Evolutionary conservation across 768 basidiomycete genomes (phyloP), one percentile per base, ranked within the genome.

Genomic region (Amanita jacksonii): DNA sequence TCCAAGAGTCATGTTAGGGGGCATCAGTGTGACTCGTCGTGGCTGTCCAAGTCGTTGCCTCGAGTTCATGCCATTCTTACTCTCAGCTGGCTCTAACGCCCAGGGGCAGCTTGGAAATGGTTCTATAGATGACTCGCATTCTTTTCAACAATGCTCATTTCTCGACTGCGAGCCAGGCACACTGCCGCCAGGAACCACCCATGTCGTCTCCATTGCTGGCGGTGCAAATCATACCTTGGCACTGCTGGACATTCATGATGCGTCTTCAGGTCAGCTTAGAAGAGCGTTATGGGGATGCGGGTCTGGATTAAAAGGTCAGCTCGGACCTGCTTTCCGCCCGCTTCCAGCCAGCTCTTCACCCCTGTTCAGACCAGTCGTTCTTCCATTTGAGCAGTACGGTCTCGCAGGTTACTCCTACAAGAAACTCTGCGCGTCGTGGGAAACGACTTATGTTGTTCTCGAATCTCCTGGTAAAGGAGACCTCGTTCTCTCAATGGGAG

Each of bases 221-320:
- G 85, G 91, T 1, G 81, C 86, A 2, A 89, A 87, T 49, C 91
- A 94, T 54, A 81, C 90, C 0, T 58, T 94, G 0, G 57, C 79
- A 5, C 69, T 94, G 9, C 57, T 86, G n/a, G 64, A 67, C 6
- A 30, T 37, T 16, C 40, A 47, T 31, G 57, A 54, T 9, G 23
- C 13, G 22, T 35, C 25, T n/a, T 37, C 36, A 4, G 15, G 13
- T 16, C 19, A 25, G 23, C 23, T 15, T 10, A 50, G 39, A 1
- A 57, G 49, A 9, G 69, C 75, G 41, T 57, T 92, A 4, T 88
- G 85, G 77, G 87, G 79, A 0, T 76, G 76, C 45, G 92, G 92
- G 3, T 81, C 85, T 45, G 81, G 82, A 16, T 57, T 65, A 1
- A 63, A 60, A 40, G 85, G 87, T 0, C 92, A 94, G 52, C 74